Conservation (phyloP, 345 rosid genomes). For the Heritiera littoralis region DNA sequence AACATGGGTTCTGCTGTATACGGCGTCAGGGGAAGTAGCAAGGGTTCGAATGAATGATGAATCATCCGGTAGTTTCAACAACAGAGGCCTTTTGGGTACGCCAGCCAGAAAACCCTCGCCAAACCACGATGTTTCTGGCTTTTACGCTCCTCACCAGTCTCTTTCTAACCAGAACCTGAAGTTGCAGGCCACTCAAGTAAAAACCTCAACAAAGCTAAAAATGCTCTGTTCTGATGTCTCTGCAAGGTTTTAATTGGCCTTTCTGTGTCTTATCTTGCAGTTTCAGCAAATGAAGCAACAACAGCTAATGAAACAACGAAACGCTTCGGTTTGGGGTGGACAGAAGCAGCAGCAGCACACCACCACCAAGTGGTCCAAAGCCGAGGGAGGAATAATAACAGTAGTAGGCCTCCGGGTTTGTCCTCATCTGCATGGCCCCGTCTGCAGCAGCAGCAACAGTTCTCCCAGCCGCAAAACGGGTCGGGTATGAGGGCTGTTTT, state of each 20-base stretch:
- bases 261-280: slow-evolving; percentile 27
- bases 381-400: slow-evolving; percentile 11
- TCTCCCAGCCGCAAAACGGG: slow-evolving; percentile 27
- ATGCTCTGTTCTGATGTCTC: background rate
- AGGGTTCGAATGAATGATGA: slow-evolving; percentile 37
- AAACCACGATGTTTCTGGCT: slow-evolving; percentile 25
- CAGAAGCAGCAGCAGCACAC: background rate
- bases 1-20: slow-evolving; percentile 57
- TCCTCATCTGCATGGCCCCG: slow-evolving; percentile 68
- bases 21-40: slow-evolving; percentile 61
- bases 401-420: slow-evolving; percentile 35
- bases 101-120: slow-evolving; percentile 32
- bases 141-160: slow-evolving; percentile 35
- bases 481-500: slow-evolving; percentile 63
- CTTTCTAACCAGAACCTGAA: slow-evolving; percentile 58
- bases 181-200: slow-evolving; percentile 59
- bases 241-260: background rate
- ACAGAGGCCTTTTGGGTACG: slow-evolving; percentile 36
- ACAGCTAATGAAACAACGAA: slow-evolving; percentile 46
- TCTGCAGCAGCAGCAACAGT: slow-evolving; percentile 31
- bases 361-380: slow-evolving; percentile 30
- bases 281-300: slow-evolving; percentile 61
- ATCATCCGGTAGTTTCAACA: slow-evolving; percentile 19
- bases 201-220: background rate
- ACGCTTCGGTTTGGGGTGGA: slow-evolving; percentile 32